Evolutionary conservation across 176 grass and related monocot genomes (phyloP).

Genomic region (Guadua angustifolia): DNA sequence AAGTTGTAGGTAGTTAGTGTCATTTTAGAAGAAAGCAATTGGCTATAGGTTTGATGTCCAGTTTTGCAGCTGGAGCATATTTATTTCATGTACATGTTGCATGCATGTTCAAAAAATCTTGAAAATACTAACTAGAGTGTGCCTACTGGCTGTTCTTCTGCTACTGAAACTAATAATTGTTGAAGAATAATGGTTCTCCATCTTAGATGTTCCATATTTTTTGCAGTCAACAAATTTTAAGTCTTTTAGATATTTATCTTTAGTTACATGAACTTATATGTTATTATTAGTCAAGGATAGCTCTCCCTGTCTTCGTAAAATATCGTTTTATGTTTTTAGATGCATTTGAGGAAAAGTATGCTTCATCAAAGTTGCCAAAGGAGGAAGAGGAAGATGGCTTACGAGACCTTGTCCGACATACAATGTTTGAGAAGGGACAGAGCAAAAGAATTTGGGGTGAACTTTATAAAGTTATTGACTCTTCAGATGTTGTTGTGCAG

Average conservation of each 20-base stretch:
- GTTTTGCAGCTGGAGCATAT: background rate
- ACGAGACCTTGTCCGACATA: slow-evolving; percentile 89
- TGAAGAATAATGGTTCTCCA: background rate
- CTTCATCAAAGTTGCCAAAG: slow-evolving; percentile 54
- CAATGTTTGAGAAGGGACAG: slow-evolving; percentile 98
- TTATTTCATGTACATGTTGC: background rate
- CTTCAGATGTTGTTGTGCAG: slow-evolving; percentile 96
- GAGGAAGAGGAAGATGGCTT: slow-evolving; percentile 91
- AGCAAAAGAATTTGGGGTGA: slow-evolving; percentile 99
- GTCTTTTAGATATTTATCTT: background rate
- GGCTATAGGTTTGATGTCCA: slow-evolving; percentile 8
- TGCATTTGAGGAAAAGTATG: slow-evolving; percentile 75
- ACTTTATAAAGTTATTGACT: slow-evolving; percentile 96
- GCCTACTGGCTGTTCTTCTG: background rate
- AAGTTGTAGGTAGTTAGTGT: background rate
- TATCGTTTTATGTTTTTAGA: slow-evolving; percentile 48
- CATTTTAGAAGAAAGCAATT: slow-evolving; percentile 8
- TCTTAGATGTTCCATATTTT: background rate
- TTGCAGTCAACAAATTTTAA: background rate
- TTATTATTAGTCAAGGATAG: background rate
- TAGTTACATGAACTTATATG: background rate
- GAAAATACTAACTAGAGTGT: background rate
- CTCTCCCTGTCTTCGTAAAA: background rate
- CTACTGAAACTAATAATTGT: background rate
- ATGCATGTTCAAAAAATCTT: background rate